These are phyloP conservation scores for Adansonia digitata DNA, from an alignment of 345 rosid species.

Conservation along the genomic window DNA sequence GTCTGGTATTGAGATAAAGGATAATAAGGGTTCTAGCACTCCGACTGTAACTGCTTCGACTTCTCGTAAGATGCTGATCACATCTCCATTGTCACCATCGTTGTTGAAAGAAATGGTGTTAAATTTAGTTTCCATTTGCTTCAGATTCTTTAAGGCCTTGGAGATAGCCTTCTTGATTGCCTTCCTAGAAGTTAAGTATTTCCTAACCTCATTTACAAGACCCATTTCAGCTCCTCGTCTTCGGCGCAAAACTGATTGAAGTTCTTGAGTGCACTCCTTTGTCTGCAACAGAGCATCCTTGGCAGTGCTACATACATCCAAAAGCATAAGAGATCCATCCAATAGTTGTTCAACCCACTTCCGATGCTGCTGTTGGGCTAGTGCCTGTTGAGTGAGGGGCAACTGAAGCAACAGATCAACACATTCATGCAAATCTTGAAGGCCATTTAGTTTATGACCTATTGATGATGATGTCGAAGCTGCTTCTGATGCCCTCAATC, in stretches of 20 bases:
- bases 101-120: background rate
- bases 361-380: constrained; percentile 22
- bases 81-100: constrained; percentile 8
- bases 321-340: constrained; percentile 33
- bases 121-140: constrained; percentile 6
- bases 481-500: constrained; percentile 26
- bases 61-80: no score
- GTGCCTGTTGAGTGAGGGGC: no score
- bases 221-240: constrained; percentile 15
- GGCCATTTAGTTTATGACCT: constrained; percentile 14
- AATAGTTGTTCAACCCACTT: constrained; percentile 24
- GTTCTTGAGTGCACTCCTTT: constrained; percentile 21
- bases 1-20: no score
- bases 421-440: no score
- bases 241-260: no score
- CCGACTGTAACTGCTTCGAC: no score
- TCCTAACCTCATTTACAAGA: background rate
- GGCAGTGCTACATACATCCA: constrained; percentile 32
- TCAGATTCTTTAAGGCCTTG: constrained; percentile 21
- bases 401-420: no score
- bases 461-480: constrained; percentile 19
- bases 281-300: no score
- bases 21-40: no score
- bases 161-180: constrained; percentile 19
- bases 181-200: no score